Evolutionary conservation across 768 basidiomycete genomes (phyloP).

Genomic region (Cystofilobasidium bisporidii): DNA sequence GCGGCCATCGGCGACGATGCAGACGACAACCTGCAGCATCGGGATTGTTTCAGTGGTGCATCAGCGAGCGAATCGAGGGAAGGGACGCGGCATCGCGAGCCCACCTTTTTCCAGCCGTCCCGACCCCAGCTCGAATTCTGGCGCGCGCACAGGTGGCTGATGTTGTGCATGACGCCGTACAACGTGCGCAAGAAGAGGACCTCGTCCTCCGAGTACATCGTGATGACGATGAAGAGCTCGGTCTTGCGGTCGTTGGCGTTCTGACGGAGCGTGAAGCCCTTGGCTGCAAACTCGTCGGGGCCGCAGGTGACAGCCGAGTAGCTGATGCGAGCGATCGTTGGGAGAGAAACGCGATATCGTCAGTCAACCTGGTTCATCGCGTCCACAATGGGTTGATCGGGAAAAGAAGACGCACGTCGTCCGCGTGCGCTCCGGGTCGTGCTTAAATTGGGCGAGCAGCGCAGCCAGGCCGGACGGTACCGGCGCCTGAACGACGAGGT

Average conservation of each 20-base stretch:
- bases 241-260: conserved; percentile 13
- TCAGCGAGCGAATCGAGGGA: too few species aligned
- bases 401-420: conserved; percentile 9
- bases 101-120: conserved; percentile 71
- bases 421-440: conserved; percentile 3
- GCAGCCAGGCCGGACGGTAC: conserved; percentile 34
- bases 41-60: too few species aligned
- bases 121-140: conserved; percentile 59
- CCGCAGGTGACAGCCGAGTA: conserved; percentile 27
- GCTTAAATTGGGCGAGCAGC: conserved; percentile 20
- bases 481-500: conserved; percentile 38
- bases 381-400: too few species aligned
- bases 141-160: conserved; percentile 44
- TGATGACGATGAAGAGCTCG: conserved; percentile 28
- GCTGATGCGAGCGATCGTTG: conserved; percentile 14
- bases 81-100: too few species aligned
- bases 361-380: too few species aligned
- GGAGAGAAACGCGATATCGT: too few species aligned
- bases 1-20: conserved; percentile 74
- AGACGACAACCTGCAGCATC: conserved; percentile 56
- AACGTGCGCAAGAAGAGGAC: conserved; percentile 48
- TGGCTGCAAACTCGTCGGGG: conserved; percentile 22
- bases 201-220: conserved; percentile 26
- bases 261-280: conserved; percentile 7
- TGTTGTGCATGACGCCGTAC: conserved; percentile 82